Percentiles rank a stretch among this genome's conserved stretches.
phyloP scores from a whole-genome alignment of 805 yeast genomes.

The Suhomyces faveliae region DNA sequence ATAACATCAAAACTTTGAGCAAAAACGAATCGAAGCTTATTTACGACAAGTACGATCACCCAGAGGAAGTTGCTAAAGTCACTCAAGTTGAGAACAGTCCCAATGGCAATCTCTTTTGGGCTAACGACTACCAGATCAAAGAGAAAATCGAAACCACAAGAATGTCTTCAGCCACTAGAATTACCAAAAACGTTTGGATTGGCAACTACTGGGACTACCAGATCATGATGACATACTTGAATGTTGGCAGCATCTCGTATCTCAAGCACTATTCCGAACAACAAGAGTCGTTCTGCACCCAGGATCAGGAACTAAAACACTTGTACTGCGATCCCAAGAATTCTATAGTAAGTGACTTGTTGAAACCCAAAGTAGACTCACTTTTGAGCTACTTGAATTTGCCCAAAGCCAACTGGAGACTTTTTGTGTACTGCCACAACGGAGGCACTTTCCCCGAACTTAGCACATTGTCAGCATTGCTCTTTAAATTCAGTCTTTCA shows the following conservation, averaged over 20 bases:
- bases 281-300: constrained; percentile 3
- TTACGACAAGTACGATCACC: constrained; percentile 6
- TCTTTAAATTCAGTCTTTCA: constrained; percentile 31
- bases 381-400: constrained; percentile 27
- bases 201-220: constrained; percentile 81
- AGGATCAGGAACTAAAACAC: constrained; percentile 4
- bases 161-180: constrained; percentile 76
- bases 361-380: constrained; percentile 3
- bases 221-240: constrained; percentile 23
- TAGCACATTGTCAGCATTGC: constrained; percentile 32
- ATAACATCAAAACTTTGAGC: not conserved
- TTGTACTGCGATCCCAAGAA: constrained; percentile 50
- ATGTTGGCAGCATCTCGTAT: constrained; percentile 11
- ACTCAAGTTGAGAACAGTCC: constrained; percentile 4
- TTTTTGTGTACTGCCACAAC: constrained; percentile 59
- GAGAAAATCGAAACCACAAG: constrained; percentile 81
- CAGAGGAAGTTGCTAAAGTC: not conserved
- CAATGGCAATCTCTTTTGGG: constrained; percentile 44
- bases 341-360: constrained; percentile 42
- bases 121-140: constrained; percentile 61
- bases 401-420: constrained; percentile 55
- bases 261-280: constrained; percentile 5
- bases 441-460: constrained; percentile 54
- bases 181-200: constrained; percentile 61
- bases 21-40: constrained; percentile 4